These are phyloP conservation scores for Euphorbia tirucalli DNA, from an alignment of 345 rosid species.

Conservation along the genomic window DNA sequence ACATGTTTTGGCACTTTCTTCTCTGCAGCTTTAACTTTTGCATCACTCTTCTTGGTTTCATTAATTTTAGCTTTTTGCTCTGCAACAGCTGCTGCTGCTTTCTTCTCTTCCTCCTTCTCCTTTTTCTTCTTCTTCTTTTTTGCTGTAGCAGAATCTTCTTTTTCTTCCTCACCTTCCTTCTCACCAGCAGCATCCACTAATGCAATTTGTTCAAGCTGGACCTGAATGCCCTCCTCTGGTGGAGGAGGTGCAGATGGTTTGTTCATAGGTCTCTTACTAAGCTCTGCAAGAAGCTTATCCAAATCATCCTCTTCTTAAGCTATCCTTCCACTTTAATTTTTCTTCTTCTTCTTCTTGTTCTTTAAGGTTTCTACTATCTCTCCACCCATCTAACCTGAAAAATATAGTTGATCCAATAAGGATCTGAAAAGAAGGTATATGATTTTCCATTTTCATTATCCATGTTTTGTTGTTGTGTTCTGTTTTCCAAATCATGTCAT, in stretches of 20 bases:
- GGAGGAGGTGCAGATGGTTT: slow-evolving; percentile 41
- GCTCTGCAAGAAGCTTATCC: slow-evolving; percentile 93
- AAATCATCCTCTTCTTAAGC: too few species aligned
- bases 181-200: slow-evolving; percentile 41
- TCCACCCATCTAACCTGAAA: too few species aligned
- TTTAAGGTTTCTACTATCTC: too few species aligned
- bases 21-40: slow-evolving; percentile 75
- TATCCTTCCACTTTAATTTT: too few species aligned
- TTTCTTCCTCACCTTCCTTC: slow-evolving; percentile 76
- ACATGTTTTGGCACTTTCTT: slow-evolving; percentile 92
- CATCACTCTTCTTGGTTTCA: slow-evolving; percentile 61
- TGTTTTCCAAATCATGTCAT: too few species aligned
- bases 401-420: too few species aligned
- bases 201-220: slow-evolving; percentile 45
- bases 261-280: slow-evolving; percentile 49
- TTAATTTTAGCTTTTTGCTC: slow-evolving; percentile 54
- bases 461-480: too few species aligned
- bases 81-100: too few species aligned
- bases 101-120: slow-evolving; percentile 72
- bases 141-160: too few species aligned
- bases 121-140: slow-evolving; percentile 93
- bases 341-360: too few species aligned
- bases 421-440: too few species aligned
- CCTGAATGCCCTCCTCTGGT: slow-evolving; percentile 49
- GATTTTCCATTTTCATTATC: too few species aligned